These are phyloP conservation scores for Plantago coronopus DNA, from an alignment of 305 asterid genomes.

Conservation along the genomic window DNA sequence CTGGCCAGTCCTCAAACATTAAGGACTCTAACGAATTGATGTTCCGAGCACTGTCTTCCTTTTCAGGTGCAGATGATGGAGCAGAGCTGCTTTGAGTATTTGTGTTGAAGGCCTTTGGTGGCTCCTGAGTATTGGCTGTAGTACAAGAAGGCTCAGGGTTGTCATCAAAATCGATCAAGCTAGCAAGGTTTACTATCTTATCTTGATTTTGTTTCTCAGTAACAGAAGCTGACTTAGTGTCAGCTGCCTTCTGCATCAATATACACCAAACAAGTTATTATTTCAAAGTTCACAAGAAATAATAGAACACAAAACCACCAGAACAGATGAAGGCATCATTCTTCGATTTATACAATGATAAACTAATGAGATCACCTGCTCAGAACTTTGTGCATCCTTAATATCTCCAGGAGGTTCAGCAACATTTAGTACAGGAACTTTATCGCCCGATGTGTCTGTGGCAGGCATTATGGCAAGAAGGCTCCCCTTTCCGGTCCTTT, in stretches of 20 bases:
- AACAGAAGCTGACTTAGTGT: slow-evolving; percentile 19
- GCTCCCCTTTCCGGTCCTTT: slow-evolving; percentile 22
- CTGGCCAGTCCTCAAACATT: slow-evolving; percentile 49
- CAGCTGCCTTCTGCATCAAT: slow-evolving; percentile 40
- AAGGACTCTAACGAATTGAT: slow-evolving; percentile 45
- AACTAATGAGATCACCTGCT: slow-evolving; percentile 36
- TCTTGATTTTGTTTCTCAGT: slow-evolving; percentile 29
- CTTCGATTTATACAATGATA: neutral
- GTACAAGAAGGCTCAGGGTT: slow-evolving; percentile 36
- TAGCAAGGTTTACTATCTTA: slow-evolving; percentile 25
- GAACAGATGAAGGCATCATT: too few relatives aligned
- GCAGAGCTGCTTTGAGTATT: slow-evolving; percentile 22
- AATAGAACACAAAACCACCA: too few relatives aligned
- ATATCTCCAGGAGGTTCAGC: slow-evolving; percentile 37
- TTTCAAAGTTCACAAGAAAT: too few relatives aligned
- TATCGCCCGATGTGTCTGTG: slow-evolving; percentile 38
- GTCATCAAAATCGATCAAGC: slow-evolving; percentile 66
- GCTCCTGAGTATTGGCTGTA: slow-evolving; percentile 25
- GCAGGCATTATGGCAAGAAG: slow-evolving; percentile 34
- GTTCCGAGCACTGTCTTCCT: slow-evolving; percentile 26
- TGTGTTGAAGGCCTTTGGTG: slow-evolving; percentile 22
- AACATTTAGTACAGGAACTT: slow-evolving; percentile 33
- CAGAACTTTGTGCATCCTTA: slow-evolving; percentile 30
- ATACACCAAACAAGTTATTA: slow-evolving; percentile 3
- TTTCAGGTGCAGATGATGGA: slow-evolving; percentile 32